Base-by-base conservation (phyloP, 306 rosid species). In the Gastrolobium bilobum region DNA sequence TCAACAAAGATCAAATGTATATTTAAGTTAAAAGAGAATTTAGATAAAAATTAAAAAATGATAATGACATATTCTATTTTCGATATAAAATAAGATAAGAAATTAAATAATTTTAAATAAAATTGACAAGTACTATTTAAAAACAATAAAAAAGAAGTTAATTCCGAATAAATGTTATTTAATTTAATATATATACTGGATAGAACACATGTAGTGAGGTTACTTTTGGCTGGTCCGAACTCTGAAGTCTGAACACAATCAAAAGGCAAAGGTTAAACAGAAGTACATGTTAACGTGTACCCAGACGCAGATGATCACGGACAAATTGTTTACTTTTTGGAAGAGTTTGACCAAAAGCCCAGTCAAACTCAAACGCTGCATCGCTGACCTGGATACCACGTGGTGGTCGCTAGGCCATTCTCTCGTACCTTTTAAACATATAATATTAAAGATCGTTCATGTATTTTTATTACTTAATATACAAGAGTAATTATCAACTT, bases 231-330 rank as follows among this genome's bases (percentile, higher is more conserved):
- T 59, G 31, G 40, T 10, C 10, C 1, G 20, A 44, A 64, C 7
- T 38, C 14, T 7, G 33, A 48, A 64, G 40, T 56, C 14, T 33
- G 44, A 54, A 57, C 33, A 15, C 15, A 13, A 33, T 2, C 1
- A 48, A 30, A 47, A 53, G 53, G 30, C 7, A 59, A 60, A 15
- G 34, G 5, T 8, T 30, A 1, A 31, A 52, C 15, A 30, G 44
- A 35, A 43, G 35, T 52, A 47, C 56, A 15, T 30, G 68, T 68
- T 83, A 81, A 51, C 73, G 84, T 73, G 89, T 73, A 80, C 75
- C 66, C 11, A 39, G 6, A 3, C 43, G 2, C 84, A 82, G 80
- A 82, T 80, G 80, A 85, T 84, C 83, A 61, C 66, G 38, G 74
- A 35, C 51, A 66, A 11, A 52, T 57, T 14, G 34, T 54, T 60